Percentiles rank a stretch among this genome's conserved stretches.
Conservation (phyloP, 441 rosid genomes). For the Adansonia madagascariensis region DNA sequence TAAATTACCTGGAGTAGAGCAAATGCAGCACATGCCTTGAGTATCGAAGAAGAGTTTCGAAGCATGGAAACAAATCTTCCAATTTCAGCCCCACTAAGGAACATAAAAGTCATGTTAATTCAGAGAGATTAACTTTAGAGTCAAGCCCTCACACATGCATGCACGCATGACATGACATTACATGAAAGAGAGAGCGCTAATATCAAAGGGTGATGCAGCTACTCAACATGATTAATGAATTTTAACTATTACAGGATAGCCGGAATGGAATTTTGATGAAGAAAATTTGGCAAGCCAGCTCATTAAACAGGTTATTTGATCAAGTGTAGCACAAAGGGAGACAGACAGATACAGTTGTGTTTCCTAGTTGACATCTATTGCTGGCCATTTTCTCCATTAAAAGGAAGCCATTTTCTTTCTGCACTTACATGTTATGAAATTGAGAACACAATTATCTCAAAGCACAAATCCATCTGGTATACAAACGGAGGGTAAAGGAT, state of each 20-base stretch:
- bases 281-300: slow-evolving; percentile 5
- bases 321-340: background rate
- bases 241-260: background rate
- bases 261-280: background rate
- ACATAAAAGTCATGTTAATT: slow-evolving; percentile 23
- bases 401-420: background rate
- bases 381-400: background rate
- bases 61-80: slow-evolving; percentile 92
- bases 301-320: background rate
- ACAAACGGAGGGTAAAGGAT: slow-evolving; percentile 23
- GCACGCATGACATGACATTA: background rate
- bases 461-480: background rate
- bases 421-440: background rate
- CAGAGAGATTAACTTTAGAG: background rate
- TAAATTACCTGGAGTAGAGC: slow-evolving; percentile 89
- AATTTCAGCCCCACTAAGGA: slow-evolving; percentile 83
- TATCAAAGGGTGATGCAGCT: background rate
- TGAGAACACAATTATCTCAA: slow-evolving; percentile 1
- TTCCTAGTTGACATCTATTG: background rate
- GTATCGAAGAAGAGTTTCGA: slow-evolving; percentile 69
- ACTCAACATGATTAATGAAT: slow-evolving; percentile 9
- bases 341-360: background rate
- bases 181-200: background rate
- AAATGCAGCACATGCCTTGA: slow-evolving; percentile 92
- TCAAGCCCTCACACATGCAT: background rate